Conservation (phyloP, 306 rosid genomes). For the Dalbergia cochinchinensis region DNA sequence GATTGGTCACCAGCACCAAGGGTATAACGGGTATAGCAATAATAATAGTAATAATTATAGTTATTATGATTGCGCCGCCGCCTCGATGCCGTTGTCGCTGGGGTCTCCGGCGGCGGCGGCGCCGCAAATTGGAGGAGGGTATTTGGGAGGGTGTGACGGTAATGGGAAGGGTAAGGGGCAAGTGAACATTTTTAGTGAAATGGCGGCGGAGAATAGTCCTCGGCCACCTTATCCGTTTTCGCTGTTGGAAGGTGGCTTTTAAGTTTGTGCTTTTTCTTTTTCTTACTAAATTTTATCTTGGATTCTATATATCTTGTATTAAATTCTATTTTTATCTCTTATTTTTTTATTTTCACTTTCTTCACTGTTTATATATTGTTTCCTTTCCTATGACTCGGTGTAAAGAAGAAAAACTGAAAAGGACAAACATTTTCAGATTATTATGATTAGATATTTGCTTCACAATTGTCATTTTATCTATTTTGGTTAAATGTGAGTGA, state of each 20-base stretch:
- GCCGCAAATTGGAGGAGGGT: conserved; percentile 32
- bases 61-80: conserved; percentile 19
- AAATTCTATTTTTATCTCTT: background rate
- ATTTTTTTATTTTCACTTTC: background rate
- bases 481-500: background rate
- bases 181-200: conserved; percentile 55
- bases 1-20: conserved; percentile 35
- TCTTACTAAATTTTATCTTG: conserved; percentile 45
- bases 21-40: conserved; percentile 13
- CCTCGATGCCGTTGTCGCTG: conserved; percentile 40
- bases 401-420: background rate
- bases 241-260: conserved; percentile 77
- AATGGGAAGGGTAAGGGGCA: conserved; percentile 32
- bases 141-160: conserved; percentile 35
- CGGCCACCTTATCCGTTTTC: conserved; percentile 97
- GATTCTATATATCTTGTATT: conserved; percentile 49
- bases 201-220: conserved; percentile 56
- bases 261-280: conserved; percentile 38
- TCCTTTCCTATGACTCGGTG: background rate
- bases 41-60: background rate
- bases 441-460: conserved; percentile 2
- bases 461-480: background rate
- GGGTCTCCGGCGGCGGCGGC: conserved; percentile 38
- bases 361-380: background rate
- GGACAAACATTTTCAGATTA: background rate